phyloP scores from a whole-genome alignment of 2,329 filamentous ascomycete genomes.

The Colletotrichum musae region DNA sequence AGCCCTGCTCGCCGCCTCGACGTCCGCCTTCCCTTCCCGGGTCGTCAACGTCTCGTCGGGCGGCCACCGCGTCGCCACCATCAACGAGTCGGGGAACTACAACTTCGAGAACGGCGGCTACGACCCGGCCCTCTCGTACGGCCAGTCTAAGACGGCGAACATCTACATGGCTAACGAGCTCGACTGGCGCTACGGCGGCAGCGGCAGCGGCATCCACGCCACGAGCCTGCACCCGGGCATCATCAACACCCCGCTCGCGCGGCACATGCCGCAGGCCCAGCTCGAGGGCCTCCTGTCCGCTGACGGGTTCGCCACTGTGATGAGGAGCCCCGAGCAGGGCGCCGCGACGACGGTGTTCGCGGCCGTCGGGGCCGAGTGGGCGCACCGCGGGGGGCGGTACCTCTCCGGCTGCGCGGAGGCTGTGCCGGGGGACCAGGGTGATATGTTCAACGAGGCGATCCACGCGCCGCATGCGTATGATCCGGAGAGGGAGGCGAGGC shows the following conservation, averaged over 20 bases:
- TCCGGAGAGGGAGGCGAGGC: background rate
- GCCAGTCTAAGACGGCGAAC: slow-evolving; percentile 65
- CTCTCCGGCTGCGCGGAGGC: slow-evolving; percentile 55
- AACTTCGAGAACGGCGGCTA: slow-evolving; percentile 45
- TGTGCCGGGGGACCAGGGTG: background rate
- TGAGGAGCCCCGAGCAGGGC: slow-evolving; percentile 55
- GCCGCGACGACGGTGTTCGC: slow-evolving; percentile 63
- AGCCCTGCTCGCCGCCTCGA: slow-evolving; percentile 10
- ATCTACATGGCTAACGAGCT: slow-evolving; percentile 66
- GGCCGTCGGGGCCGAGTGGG: slow-evolving; percentile 56
- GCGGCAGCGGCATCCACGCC: slow-evolving; percentile 50
- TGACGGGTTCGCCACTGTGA: background rate
- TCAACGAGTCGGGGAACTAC: slow-evolving; percentile 53
- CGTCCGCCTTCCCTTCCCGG: slow-evolving; percentile 57
- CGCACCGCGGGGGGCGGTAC: slow-evolving; percentile 62
- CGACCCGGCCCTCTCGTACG: slow-evolving; percentile 57
- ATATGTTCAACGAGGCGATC: background rate
- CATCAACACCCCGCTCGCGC: slow-evolving; percentile 18
- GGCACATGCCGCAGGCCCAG: background rate
- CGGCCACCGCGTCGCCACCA: slow-evolving; percentile 53
- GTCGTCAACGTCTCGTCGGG: slow-evolving; percentile 61
- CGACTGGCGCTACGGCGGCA: slow-evolving; percentile 53
- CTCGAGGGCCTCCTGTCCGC: background rate
- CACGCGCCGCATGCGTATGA: slow-evolving; percentile 1
- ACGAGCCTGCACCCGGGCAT: slow-evolving; percentile 28